Percentiles rank a stretch among this genome's conserved stretches.
Conservation (phyloP, 1,284 basidiomycete genomes). For the Leccinum pachyderme region DNA sequence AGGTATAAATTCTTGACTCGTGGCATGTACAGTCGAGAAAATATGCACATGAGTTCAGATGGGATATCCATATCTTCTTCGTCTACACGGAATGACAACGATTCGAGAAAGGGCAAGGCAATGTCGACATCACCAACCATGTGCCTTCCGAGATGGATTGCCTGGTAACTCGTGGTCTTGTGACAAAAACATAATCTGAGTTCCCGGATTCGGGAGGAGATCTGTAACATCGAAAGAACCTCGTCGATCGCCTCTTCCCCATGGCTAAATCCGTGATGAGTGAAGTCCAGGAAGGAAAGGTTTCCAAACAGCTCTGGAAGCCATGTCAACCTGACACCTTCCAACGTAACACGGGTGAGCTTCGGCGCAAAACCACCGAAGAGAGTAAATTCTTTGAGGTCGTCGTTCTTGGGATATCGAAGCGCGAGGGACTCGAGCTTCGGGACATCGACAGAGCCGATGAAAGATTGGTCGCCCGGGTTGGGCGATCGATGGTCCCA, state of each 20-base stretch:
- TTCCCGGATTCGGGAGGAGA: conserved; percentile 45
- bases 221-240: conserved; percentile 45
- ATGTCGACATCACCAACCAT: conserved; percentile 20
- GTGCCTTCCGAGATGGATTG: conserved; percentile 11
- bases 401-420: conserved; percentile 61
- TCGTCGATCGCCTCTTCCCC: conserved; percentile 48
- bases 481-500: conserved; percentile 25
- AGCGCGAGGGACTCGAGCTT: conserved; percentile 55
- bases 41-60: conserved; percentile 46
- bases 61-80: conserved; percentile 51
- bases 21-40: conserved; percentile 44
- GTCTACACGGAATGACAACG: conserved; percentile 44
- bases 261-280: conserved; percentile 53
- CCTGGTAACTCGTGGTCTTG: conserved; percentile 20
- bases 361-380: conserved; percentile 62
- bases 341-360: conserved; percentile 51
- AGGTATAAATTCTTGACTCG: conserved; percentile 41
- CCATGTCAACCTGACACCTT: conserved; percentile 63
- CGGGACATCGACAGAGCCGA: conserved; percentile 32
- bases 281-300: conserved; percentile 60
- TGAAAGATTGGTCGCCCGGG: conserved; percentile 6
- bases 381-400: conserved; percentile 59
- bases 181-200: conserved; percentile 42
- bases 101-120: conserved; percentile 39
- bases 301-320: conserved; percentile 56